Percentiles rank a stretch among this genome's conserved stretches.
Conservation (phyloP, 352 stramenopile species). For the Phytophthora pluvialis region DNA sequence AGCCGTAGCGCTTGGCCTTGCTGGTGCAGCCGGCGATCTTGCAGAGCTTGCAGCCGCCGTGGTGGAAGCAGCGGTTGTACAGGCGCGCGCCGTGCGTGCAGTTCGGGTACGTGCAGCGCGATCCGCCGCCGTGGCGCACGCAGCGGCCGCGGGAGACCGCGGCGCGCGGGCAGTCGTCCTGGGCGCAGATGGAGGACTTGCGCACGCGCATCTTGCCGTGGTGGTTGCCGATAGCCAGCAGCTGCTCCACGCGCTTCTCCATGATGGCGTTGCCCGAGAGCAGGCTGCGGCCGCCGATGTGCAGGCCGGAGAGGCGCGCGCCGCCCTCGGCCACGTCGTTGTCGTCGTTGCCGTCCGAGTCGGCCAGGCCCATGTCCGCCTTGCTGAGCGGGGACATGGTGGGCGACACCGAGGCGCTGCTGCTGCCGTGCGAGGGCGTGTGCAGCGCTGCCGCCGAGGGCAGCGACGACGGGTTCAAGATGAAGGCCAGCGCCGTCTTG, state of each 20-base stretch:
- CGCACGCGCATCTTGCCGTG: conserved; percentile 75
- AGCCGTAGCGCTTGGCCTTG: conserved; percentile 75
- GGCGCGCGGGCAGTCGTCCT: conserved; percentile 55
- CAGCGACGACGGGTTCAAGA: conserved; percentile 62
- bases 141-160: conserved; percentile 62
- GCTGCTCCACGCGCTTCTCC: conserved; percentile 62
- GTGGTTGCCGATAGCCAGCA: conserved; percentile 63
- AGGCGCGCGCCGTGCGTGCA: conserved; percentile 63
- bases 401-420: conserved; percentile 35
- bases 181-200: conserved; percentile 67
- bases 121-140: conserved; percentile 62
- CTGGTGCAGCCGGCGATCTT: conserved; percentile 67
- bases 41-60: conserved; percentile 70
- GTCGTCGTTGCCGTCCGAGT: conserved; percentile 41
- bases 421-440: conserved; percentile 15
- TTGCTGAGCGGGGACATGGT: conserved; percentile 62
- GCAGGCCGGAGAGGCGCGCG: conserved; percentile 40
- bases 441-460: conserved; percentile 11
- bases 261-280: conserved; percentile 57
- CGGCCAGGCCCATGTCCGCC: conserved; percentile 36
- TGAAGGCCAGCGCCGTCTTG: conserved; percentile 74
- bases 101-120: conserved; percentile 61
- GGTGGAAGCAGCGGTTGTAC: conserved; percentile 75
- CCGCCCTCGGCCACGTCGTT: conserved; percentile 45
- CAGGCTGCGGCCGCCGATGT: conserved; percentile 59